Conservation (phyloP, 345 rosid species). For the Murraya koenigii region DNA sequence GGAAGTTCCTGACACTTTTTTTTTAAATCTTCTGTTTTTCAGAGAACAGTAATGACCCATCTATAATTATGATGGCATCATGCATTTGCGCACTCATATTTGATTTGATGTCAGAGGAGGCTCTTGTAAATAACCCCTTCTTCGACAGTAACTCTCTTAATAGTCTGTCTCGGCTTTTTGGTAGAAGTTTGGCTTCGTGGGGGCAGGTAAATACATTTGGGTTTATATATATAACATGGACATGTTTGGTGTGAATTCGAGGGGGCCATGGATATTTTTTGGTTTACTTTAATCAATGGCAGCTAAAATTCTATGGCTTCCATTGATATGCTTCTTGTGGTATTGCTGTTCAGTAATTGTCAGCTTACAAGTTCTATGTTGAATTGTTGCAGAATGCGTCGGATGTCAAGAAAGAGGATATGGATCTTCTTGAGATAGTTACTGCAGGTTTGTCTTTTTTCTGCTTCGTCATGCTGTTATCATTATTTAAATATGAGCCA, state of each 20-base stretch:
- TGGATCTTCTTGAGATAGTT: slow-evolving; percentile 72
- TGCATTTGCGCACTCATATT: slow-evolving; percentile 69
- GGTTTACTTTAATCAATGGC: background rate
- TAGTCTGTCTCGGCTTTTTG: slow-evolving; percentile 45
- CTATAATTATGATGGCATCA: slow-evolving; percentile 69
- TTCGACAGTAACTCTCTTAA: slow-evolving; percentile 36
- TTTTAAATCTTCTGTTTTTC: slow-evolving; percentile 17
- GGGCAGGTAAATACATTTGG: slow-evolving; percentile 39
- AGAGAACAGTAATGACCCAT: slow-evolving; percentile 50
- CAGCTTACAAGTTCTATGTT: background rate
- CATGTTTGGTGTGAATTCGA: background rate
- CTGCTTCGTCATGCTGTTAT: background rate
- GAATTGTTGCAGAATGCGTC: slow-evolving; percentile 21
- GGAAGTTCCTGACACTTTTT: background rate
- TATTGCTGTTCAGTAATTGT: background rate
- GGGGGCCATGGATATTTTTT: background rate
- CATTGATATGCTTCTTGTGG: background rate
- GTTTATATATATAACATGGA: too few relatives aligned
- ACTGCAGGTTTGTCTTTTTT: slow-evolving; percentile 44
- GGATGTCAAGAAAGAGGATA: slow-evolving; percentile 29
- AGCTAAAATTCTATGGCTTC: background rate
- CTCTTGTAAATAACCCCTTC: slow-evolving; percentile 50
- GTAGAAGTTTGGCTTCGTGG: slow-evolving; percentile 51
- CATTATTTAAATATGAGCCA: background rate
- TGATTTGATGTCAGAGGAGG: slow-evolving; percentile 69